Percentiles rank a stretch among this genome's conserved stretches.
Conservation (phyloP, 352 stramenopile species). For the Globisporangium ultimum region DNA sequence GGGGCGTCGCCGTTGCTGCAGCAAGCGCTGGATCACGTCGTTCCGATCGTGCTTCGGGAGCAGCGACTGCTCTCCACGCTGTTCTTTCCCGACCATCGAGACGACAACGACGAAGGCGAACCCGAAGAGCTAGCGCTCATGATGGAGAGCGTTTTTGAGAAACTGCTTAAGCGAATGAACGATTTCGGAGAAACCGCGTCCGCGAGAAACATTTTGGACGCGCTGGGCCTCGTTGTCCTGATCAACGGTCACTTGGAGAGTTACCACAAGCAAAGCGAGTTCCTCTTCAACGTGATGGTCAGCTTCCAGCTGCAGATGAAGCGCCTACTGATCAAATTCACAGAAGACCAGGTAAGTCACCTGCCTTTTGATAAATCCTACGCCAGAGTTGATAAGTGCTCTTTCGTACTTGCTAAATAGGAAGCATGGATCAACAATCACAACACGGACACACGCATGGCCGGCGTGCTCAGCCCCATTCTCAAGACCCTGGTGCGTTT, state of each 20-base stretch:
- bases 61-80: conserved; percentile 37
- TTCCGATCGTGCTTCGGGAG: conserved; percentile 50
- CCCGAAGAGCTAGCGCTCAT: conserved; percentile 48
- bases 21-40: conserved; percentile 65
- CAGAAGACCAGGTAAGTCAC: conserved; percentile 48
- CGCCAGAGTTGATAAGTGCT: not conserved
- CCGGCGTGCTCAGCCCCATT: conserved; percentile 57
- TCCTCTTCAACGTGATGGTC: conserved; percentile 66
- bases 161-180: conserved; percentile 59
- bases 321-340: conserved; percentile 74
- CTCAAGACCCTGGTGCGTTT: conserved; percentile 54
- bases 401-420: conserved; percentile 13
- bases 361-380: no score
- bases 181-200: conserved; percentile 69
- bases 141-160: conserved; percentile 74
- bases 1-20: conserved; percentile 57
- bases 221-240: conserved; percentile 53
- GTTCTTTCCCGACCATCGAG: conserved; percentile 40
- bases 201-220: conserved; percentile 60
- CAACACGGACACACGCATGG: conserved; percentile 68
- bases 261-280: conserved; percentile 49
- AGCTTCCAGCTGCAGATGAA: conserved; percentile 82
- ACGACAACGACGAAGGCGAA: conserved; percentile 10
- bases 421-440: conserved; percentile 66
- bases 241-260: conserved; percentile 39